Conservation (phyloP, 1,284 basidiomycete species). For the Leccinum pseudoinsigne region DNA sequence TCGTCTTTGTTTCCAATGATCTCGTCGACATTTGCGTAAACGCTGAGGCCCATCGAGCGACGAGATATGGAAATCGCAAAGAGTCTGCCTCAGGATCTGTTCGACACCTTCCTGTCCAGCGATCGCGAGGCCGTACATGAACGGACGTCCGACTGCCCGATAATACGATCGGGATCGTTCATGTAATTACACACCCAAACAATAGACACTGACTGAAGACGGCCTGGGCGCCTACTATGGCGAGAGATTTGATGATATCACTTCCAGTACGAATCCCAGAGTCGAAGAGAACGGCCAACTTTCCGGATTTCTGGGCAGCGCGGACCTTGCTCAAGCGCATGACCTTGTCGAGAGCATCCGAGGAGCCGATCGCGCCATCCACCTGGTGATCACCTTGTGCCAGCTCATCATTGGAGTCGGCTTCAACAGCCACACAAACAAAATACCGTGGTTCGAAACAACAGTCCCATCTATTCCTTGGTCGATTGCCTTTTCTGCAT, state of each 20-base stretch:
- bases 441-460: slow-evolving; percentile 77
- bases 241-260: slow-evolving; percentile 77
- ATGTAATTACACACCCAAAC: neutral
- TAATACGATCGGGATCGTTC: neutral
- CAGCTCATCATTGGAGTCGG: neutral
- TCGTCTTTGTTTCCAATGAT: slow-evolving; percentile 48
- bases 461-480: slow-evolving; percentile 72
- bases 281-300: slow-evolving; percentile 79
- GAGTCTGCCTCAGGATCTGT: slow-evolving; percentile 58
- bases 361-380: slow-evolving; percentile 75
- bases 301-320: slow-evolving; percentile 55
- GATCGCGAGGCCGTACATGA: slow-evolving; percentile 62
- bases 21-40: slow-evolving; percentile 46
- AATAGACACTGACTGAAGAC: slow-evolving; percentile 52
- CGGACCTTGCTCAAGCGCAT: slow-evolving; percentile 59
- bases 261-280: slow-evolving; percentile 78
- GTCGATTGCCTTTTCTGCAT: slow-evolving; percentile 74
- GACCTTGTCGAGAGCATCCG: slow-evolving; percentile 68
- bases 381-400: slow-evolving; percentile 73
- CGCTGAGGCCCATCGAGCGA: slow-evolving; percentile 47
- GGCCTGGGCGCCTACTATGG: slow-evolving; percentile 61
- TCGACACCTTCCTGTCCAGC: slow-evolving; percentile 66
- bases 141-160: slow-evolving; percentile 53
- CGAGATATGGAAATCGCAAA: slow-evolving; percentile 59
- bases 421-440: slow-evolving; percentile 1